Evolutionary conservation across 176 grass and related monocot species (phyloP), one percentile per base, ranked within the genome.

Genomic region (Lolium perenne): DNA sequence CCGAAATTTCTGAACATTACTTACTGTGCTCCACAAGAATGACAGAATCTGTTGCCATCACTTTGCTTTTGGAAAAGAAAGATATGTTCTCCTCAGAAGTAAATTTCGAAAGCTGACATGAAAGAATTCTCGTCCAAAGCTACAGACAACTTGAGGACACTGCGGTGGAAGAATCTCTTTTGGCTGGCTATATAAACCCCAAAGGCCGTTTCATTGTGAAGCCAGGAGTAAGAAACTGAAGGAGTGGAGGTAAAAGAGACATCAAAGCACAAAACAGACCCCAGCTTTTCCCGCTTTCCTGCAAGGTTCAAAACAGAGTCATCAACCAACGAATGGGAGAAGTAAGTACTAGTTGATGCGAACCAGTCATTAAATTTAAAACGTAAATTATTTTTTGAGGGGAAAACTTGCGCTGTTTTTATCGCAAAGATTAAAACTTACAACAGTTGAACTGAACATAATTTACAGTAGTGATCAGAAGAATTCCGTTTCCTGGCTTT

Each of bases 151-250:
- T 58, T 22, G 65, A 71, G 35, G 12, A 64, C 18, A 45, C 2
- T 2, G 68, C 53, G 45, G 55, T 60, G 9, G 56, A 2, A 51
- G 71, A 76, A 76, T 76, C 71, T 51, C 43, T 41, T 84, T 72
- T 84, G 41, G 10, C 71, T 38, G 71, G 16, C 71, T 84, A 63
- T 84, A 84, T 76, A 84, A 76, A 76, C 71, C 57, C 23, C 16
- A 35, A 17, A 8, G 41, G 13, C 35, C 4, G 35, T 69, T 3
- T 41, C 35, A 18, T 6, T 45, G 43, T 63, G 25, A 76, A 63
- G 10, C 82, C 25, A 76, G 71, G 43, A 75, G 20, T 15, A 23
- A 75, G 18, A 75, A 63, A 14, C 4, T 35, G 43, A 84, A 75
- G 10, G 35, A 22, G 76, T 8, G 22, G 4, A 38, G 29, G 49